Conservation (phyloP, 176 grass and related monocot species). For the Panicum miliaceum region DNA sequence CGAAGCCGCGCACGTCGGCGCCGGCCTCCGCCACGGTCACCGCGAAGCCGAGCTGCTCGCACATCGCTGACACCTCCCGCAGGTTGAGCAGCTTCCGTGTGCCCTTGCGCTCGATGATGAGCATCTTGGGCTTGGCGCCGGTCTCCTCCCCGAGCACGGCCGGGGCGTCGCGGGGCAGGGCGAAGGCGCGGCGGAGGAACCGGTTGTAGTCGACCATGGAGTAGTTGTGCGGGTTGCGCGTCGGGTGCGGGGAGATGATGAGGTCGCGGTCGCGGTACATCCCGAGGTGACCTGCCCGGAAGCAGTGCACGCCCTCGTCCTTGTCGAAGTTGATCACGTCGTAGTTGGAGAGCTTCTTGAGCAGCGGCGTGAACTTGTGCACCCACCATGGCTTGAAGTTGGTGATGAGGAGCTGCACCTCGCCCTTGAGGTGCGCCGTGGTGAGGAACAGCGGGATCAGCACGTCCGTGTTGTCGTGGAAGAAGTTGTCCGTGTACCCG, state of each 20-base stretch:
- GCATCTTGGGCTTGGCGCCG: conserved; percentile 25
- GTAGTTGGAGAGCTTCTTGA: conserved; percentile 69
- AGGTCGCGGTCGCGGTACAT: conserved; percentile 62
- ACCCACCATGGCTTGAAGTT: conserved; percentile 75
- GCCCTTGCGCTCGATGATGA: conserved; percentile 56
- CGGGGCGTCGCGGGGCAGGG: conserved; percentile 25
- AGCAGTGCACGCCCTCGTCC: conserved; percentile 72
- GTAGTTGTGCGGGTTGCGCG: conserved; percentile 54
- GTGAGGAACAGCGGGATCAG: conserved; percentile 86
- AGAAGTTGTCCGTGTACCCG: conserved; percentile 93
- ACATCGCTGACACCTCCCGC: conserved; percentile 7
- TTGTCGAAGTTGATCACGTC: conserved; percentile 77
- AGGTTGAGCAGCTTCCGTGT: conserved; percentile 62
- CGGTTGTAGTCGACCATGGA: conserved; percentile 67
- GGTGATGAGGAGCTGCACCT: conserved; percentile 74
- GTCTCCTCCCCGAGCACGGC: conserved; percentile 46
- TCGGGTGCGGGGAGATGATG: conserved; percentile 53
- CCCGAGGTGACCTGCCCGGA: conserved; percentile 40
- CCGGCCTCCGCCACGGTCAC: conserved; percentile 57
- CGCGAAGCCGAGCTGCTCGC: conserved; percentile 48
- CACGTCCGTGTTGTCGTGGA: conserved; percentile 92
- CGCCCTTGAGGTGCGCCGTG: conserved; percentile 57
- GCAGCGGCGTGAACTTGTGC: conserved; percentile 59
- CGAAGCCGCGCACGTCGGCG: conserved; percentile 55
- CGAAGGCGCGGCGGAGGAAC: conserved; percentile 50